Base-by-base conservation (phyloP, 495 filamentous ascomycete species). In the Achaetomiella virescens region DNA sequence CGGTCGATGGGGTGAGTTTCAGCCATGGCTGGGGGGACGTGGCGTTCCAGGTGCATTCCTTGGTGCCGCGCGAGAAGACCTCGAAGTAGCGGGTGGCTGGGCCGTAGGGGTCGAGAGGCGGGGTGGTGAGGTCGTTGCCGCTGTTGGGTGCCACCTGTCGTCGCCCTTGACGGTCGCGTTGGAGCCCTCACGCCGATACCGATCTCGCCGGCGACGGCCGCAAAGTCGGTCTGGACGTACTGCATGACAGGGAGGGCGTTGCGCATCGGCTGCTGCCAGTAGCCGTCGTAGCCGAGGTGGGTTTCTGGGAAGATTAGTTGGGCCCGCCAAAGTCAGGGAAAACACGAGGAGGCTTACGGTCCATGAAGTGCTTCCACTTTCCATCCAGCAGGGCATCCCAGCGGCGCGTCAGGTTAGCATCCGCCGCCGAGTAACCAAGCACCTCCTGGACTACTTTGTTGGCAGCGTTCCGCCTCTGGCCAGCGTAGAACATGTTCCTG, bases 291-390 rank as follows among this genome's bases (percentile, higher is more conserved):
- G 24, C 77, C 76, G 17, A 81, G 68, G 57, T 81, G 78, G 1
- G 78, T 78, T 70, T 79, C 75, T 78, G 57, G 4, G 27, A 48
- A 46, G 50, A 33, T 57, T 14, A 61, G 49, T 53, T 25, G 58
- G 51, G 27, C 4, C n/a, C 24, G 20, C 29, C n/a, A 10, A 15
- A 14, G 25, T 43, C 20, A 14, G 1, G 1, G 2, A 29, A 14
- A 6, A 29, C 9, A 11, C 15, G 12, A 11, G 8, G 10, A 25
- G 24, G 67, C 73, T 69, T 62, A 77, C 75, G 78, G 59, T 86
- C 83, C 68, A 88, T 81, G 67, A 90, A 84, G 66, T 85, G 81
- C 64, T 78, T 81, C 86, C 87, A 90, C 69, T 88, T 89, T 0
- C 86, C 86, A 45, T 73, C 72, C 0, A 88, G 66, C 15, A 89